Conservation (phyloP, 1,284 basidiomycete species). For the Tetrapyrgos nigripes region DNA sequence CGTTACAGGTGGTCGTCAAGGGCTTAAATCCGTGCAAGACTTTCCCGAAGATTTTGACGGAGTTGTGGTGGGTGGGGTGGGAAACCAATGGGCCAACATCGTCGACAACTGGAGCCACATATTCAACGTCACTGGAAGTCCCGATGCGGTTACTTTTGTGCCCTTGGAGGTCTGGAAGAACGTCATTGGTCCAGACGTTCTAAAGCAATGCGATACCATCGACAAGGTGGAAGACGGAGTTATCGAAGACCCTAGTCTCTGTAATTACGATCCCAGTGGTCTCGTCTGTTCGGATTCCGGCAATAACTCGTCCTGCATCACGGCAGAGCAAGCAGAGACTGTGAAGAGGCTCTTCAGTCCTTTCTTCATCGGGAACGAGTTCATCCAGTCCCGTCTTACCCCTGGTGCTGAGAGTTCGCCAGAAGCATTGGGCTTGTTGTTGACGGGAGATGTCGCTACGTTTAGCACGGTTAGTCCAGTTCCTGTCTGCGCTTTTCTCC, state of each 20-base stretch:
- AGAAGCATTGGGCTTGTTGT: too few species aligned
- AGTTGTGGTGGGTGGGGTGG: conserved; percentile 22
- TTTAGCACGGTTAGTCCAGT: too few species aligned
- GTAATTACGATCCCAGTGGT: conserved; percentile 37
- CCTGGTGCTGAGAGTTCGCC: conserved; percentile 19
- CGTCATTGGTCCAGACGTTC: conserved; percentile 15
- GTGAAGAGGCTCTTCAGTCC: conserved; percentile 37
- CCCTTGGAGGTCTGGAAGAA: conserved; percentile 10
- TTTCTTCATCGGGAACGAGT: conserved; percentile 33
- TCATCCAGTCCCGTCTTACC: too few species aligned
- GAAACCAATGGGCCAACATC: conserved; percentile 15
- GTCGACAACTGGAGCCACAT: conserved; percentile 9
- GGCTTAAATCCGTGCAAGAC: conserved; percentile 20
- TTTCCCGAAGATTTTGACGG: too few species aligned
- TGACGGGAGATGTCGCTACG: too few species aligned
- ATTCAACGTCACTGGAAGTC: too few species aligned
- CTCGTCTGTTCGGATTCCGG: conserved; percentile 32
- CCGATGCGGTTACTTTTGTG: conserved; percentile 11
- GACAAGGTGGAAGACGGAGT: conserved; percentile 40
- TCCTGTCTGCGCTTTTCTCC: too few species aligned
- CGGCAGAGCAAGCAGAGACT: conserved; percentile 35
- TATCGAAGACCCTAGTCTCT: conserved; percentile 38
- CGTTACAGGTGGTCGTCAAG: conserved; percentile 26
- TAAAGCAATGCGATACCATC: too few species aligned
- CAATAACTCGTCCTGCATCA: conserved; percentile 35